Base-by-base conservation (phyloP, 257 asterid genomes). In the Asclepias syriaca region DNA sequence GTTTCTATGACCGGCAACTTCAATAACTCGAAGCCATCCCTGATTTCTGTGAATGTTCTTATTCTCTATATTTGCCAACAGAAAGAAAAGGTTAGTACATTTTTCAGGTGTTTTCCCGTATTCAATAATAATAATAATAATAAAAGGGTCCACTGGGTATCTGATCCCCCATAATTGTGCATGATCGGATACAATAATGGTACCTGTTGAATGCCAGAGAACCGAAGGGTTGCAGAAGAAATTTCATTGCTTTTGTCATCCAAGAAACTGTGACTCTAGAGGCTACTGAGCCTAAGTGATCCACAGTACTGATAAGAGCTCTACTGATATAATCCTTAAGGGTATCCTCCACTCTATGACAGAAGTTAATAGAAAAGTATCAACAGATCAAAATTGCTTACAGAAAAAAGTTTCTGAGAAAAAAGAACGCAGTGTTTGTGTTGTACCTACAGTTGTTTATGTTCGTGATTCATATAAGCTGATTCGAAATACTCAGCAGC, bases 241-340 rank as follows among this genome's bases (percentile, higher is more conserved):
- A 83, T 78, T 66, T 87, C 86, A 71, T 77, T 71, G 66, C 84
- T 77, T 48, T 84, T 83, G 73, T 84, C 85, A 60, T 90, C 90
- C 84, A 90, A 83, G 77, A 83, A 85, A 71, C 71, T 79, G 71
- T 78, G 83, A 90, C 85, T 74, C 87, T 87, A 75, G 78, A 85
- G 57, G 96, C 96, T 66, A 87, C 87, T 37, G 88, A 87, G 22
- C 97, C 97, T 84, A 90, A 77, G 76, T 90, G 97, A 74, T 90
- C 97, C 81, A 90, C 97, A 9, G 96, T 88, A 69, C 80, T 87
- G 50, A 88, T 83, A n/a, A 90, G 75, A 73, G 97, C 97, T 59
- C 80, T 83, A 14, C 79, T 83, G 56, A 81, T 88, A 51, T 88
- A 90, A 65, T 88, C 90, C 81, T 81, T 90, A 34, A 87, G 79